Evolutionary conservation across 768 basidiomycete genomes (phyloP), one percentile per base, ranked within the genome.

Genomic region (Lentinula edodes): DNA sequence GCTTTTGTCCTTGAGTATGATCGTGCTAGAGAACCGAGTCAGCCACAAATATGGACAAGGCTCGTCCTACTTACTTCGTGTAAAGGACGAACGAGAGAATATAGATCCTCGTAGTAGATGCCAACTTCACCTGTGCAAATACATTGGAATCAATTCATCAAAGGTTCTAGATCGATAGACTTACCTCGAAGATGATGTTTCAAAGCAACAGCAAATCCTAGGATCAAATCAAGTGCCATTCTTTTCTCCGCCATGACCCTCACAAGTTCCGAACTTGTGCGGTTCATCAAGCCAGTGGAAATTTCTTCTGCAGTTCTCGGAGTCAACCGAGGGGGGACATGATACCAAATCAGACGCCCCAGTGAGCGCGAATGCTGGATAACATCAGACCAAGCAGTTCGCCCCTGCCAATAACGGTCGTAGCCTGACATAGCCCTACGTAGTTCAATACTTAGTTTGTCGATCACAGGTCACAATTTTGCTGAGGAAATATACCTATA

Each of bases 121-220:
- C 74, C 74, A 41, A 69, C 66, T 63, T 76, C 78, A 5, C 20
- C 75, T 76, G 73, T 59, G 23, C 18, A 34, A 45, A 23, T 6
- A n/a, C 32, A 39, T 56, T 18, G 50, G n/a, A 2, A 10, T 38
- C 7, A 48, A 28, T 34, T 28, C 46, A 43, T 52, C 32, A 38
- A 59, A 10, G 43, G 20, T 9, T 32, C 32, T 4, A 3, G 10
- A 28, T 16, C 13, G n/a, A n/a, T 23, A 16, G 34, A 46, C 23
- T 18, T 62, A 75, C 77, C 73, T 67, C 77, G 67, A 2, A 78
- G 66, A 61, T 79, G 74, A 62, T 79, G 78, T 63, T 79, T 80
- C 5, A 76, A 46, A 0, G 77, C 69, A 6, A 78, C 67, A 12
- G 70, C 66, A 54, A 73, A 79, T 2, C 56, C 58, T 28, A 52